Evolutionary conservation across 306 rosid genomes (phyloP), one percentile per base, ranked within the genome.

Genomic region (Vigna reflexopilosa): DNA sequence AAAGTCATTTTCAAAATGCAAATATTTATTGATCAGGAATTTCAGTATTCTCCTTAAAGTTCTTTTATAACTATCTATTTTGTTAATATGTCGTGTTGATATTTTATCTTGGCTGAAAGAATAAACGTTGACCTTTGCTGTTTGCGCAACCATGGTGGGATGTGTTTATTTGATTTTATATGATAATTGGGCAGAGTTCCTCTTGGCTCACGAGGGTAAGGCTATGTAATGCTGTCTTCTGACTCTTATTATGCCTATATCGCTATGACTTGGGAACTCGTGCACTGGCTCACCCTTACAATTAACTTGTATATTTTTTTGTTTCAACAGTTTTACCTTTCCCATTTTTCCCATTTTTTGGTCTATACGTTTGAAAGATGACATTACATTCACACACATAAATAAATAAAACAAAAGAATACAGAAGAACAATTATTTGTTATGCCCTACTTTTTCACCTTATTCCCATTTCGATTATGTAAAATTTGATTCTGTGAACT

Each of bases 31-130:
- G 56, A 52, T 74, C 6, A 74, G 71, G 68, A 36, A 36, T 77
- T 61, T 38, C 34, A 8, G 26, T 77, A 49, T 65, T 44, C 55
- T 78, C 50, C 73, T 13, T 36, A 28, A 57, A 77, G 26, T 42
- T 59, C 34, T 56, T 52, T 54, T 22, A 26, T 82, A 28, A 49
- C 24, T 52, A 30, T 52, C 11, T 8, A 36, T 40, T 74, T 52
- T 76, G 44, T 13, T 50, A 42, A 45, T 44, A 6, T 11, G 38
- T 73, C 62, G 67, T 30, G 1, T 28, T 38, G 40, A 4, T 54
- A 7, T 71, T 71, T 49, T 79, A 63, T 44, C n/a, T 70, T 76
- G 22, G 64, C 70, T 82, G 59, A 76, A 63, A 49, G 38, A 64
- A 65, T 8, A 48, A 20, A 56, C 65, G 15, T 67, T 54, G 51